A percentile compares a stretch with the other conserved stretches of the same genome.
These are phyloP conservation scores for Yarrowia yakushimensis DNA, from an alignment of 805 yeast species.

Conservation along the genomic window DNA sequence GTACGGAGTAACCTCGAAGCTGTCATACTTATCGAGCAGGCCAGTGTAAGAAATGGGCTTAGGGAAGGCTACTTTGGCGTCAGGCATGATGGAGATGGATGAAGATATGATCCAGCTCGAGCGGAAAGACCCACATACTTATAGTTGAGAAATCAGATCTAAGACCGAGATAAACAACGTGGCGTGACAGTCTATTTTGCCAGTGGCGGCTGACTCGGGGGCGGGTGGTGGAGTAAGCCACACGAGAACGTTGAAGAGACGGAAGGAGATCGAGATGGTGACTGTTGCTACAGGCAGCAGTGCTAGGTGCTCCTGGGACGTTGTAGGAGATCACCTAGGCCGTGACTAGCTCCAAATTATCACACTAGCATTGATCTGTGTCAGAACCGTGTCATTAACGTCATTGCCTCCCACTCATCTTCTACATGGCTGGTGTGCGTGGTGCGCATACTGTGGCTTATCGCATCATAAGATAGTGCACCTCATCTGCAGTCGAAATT, in stretches of 20 bases:
- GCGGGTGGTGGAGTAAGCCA: conserved; percentile 13
- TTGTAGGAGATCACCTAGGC: no score
- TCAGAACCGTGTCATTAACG: no score
- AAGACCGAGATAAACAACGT: neutral
- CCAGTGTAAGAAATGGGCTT: conserved; percentile 29
- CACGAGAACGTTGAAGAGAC: neutral
- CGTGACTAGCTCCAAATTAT: no score
- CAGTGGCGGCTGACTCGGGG: neutral
- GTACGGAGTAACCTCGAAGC: conserved; percentile 35
- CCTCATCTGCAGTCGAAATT: neutral
- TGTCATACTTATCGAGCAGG: conserved; percentile 34
- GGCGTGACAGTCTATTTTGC: neutral
- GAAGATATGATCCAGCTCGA: neutral
- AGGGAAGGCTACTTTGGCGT: conserved; percentile 4
- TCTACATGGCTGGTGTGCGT: neutral
- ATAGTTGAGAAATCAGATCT: neutral
- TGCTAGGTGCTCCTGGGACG: no score
- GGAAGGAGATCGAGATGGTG: no score
- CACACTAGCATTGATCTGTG: no score
- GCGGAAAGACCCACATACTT: neutral
- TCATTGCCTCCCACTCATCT: neutral
- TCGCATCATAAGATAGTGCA: conserved; percentile 18
- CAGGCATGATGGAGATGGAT: neutral
- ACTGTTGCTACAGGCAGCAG: no score
- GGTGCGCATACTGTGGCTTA: conserved; percentile 21